These are phyloP conservation scores for Fusarium incarnatum DNA, from an alignment of 2,329 filamentous ascomycete species.

Conservation along the genomic window DNA sequence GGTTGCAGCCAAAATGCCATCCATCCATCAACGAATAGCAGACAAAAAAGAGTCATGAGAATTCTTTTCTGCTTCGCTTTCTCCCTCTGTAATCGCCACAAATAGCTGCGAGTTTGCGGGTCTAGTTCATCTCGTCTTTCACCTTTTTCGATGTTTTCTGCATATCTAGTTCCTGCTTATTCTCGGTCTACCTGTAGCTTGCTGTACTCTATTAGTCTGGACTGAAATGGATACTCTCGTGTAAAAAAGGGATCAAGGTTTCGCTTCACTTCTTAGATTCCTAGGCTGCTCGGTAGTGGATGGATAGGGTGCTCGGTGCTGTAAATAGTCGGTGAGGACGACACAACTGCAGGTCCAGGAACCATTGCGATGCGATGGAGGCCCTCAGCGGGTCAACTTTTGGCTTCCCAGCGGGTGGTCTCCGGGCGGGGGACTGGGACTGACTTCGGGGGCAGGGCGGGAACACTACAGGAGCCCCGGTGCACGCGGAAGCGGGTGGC, in stretches of 20 bases:
- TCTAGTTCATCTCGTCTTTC: conserved; percentile 9
- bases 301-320: conserved; percentile 4
- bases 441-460: too few relatives aligned
- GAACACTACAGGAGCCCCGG: conserved; percentile 21
- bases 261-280: conserved; percentile 15
- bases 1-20: conserved; percentile 22
- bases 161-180: conserved; percentile 24
- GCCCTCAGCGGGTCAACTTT: not conserved
- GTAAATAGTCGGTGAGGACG: conserved; percentile 45
- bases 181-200: conserved; percentile 7
- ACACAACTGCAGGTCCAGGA: conserved; percentile 38
- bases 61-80: conserved; percentile 5
- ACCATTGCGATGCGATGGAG: conserved; percentile 12
- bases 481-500: conserved; percentile 33
- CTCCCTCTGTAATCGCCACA: conserved; percentile 14
- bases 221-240: conserved; percentile 13
- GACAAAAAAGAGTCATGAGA: conserved; percentile 2
- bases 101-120: conserved; percentile 14
- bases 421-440: conserved; percentile 38
- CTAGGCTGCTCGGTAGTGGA: not conserved
- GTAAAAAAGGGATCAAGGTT: conserved; percentile 2
- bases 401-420: conserved; percentile 4
- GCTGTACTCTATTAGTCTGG: conserved; percentile 2
- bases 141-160: conserved; percentile 28
- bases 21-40: not conserved